Base-by-base conservation (phyloP, 164 flowering plant genomes). In the Buxus sempervirens region DNA sequence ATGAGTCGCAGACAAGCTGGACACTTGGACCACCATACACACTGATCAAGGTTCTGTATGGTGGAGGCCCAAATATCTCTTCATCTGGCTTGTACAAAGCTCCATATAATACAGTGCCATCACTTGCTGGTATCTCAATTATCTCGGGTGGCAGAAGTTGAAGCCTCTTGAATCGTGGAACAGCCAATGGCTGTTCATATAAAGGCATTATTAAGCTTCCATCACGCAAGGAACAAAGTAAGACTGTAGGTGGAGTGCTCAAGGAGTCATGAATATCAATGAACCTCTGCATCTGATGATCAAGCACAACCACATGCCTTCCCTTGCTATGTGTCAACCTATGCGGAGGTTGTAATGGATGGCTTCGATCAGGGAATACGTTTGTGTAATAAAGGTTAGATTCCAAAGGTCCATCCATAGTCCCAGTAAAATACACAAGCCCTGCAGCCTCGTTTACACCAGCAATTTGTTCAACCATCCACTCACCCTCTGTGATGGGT, bases 401-500 rank as follows among this genome's bases (percentile, higher is more conserved):
- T 62, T 86, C 96, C 65, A 90, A 65, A 58, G 97, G 93, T 16
- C 94, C 89, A 69, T 92, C 94, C 10, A 73, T 66, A 57, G 96
- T 95, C 58, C 87, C 97, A 22, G 88, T 88, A 65, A 95, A 95
- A 77, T 92, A 92, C 2, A 95, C 69, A 16, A 85, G 76, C 45
- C 94, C 96, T n/a, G 83, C 71, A 75, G 82, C 84, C 74, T 91
- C 96, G 66, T 95, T 84, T 53, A 95, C 85, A 22, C 98, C 96
- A 24, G 86, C 81, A 69, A 95, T 80, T 73, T 90, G 96, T 72
- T 91, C 98, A 67, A 95, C 96, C 89, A 91, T 88, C 97, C 96
- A 95, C 20, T 91, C 95, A 64, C 98, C 98, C 78, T 84, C 84
- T 4, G 97, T 95, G 26, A 95, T 82, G 15, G 95, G 85, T 54